These are phyloP conservation scores for Trichocomaceae sp. DNA, from an alignment of 2,329 filamentous ascomycete genomes.

Conservation along the genomic window DNA sequence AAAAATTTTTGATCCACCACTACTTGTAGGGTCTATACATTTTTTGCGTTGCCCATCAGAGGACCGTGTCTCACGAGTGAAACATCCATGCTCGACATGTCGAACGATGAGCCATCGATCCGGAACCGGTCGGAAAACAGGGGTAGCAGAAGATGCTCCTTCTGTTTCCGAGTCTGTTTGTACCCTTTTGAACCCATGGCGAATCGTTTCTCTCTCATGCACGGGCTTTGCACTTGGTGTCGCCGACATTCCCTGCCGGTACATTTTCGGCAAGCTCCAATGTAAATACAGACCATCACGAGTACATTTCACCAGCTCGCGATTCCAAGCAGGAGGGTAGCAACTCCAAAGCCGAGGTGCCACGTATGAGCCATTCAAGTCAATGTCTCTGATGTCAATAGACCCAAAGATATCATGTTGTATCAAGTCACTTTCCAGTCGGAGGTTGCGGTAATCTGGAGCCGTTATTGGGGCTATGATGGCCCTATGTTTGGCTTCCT, in stretches of 20 bases:
- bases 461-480: not conserved
- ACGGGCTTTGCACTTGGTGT: not conserved
- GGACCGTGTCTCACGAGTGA: not conserved
- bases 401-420: not conserved
- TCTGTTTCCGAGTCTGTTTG: no score
- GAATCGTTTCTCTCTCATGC: not conserved
- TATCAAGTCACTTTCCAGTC: not conserved
- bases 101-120: not conserved
- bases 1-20: not conserved
- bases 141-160: not conserved
- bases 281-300: not conserved
- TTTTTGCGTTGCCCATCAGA: not conserved
- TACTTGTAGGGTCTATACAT: not conserved
- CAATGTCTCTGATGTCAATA: not conserved
- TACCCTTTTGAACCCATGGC: not conserved
- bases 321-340: not conserved
- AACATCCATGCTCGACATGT: not conserved
- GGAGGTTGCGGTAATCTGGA: not conserved
- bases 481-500: not conserved
- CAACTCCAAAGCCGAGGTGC: not conserved
- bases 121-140: not conserved
- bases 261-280: not conserved
- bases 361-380: not conserved
- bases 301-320: not conserved
- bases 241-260: not conserved